Evolutionary conservation across 495 filamentous ascomycete genomes (phyloP), one percentile per base, ranked within the genome.

Genomic region (Pyronema domesticum): DNA sequence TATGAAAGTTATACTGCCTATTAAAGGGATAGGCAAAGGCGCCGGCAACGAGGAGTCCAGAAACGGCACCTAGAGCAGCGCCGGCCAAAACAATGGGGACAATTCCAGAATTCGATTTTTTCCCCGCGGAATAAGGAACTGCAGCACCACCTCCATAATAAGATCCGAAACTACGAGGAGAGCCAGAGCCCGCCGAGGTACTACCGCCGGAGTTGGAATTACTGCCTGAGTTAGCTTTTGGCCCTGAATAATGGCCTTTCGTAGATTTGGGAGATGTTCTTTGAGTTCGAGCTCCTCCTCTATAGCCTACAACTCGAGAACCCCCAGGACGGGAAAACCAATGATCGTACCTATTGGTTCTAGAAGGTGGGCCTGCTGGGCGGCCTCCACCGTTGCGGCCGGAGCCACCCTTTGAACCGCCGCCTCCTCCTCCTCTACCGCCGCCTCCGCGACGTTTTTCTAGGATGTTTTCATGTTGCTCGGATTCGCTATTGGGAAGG

Each of bases 121-220:
- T 2, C 14, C 89, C 87, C 3, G 87, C 51, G 9, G 55, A 54
- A 69, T 89, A 95, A 3, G 91, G 85, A 5, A 70, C 68, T 9
- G 65, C 57, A 0, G 84, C 76, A 37, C 91, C 91, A 36, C 91
- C 89, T 40, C 80, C 78, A 58, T 94, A 95, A 67, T 79, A 93
- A 7, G 82, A 81, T 7, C 81, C 78, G 35, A 82, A 82, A 62
- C 79, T 85, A 2, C 63, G 59, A 0, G 80, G 78, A 8, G 66
- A 58, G 3, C 83, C 82, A n/a, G 77, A 82, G 40, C 86, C 85
- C 36, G 69, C 70, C 10, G 62, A 74, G n/a, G 81, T 81, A 14
- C 70, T 58, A 37, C 86, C 86, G 53, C 86, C 87, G 35, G 66
- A 44, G 54, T 76, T 81, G 58, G 71, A 77, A 7, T 67, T 60